Evolutionary conservation across 176 grass and related monocot species (phyloP).

Genomic region (Oryza punctata): DNA sequence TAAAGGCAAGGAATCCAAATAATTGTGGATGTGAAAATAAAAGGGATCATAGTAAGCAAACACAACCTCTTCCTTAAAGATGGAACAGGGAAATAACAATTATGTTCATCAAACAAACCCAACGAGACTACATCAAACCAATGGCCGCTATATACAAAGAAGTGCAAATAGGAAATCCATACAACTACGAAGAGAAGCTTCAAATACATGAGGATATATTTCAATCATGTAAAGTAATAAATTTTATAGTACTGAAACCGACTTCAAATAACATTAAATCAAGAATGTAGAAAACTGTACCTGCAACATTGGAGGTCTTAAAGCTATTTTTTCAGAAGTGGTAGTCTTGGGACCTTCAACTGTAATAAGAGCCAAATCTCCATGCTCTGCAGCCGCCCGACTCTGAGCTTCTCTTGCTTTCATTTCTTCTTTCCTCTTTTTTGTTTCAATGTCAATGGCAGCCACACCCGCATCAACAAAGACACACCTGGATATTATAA

Average conservation of each 20-base stretch:
- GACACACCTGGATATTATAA: slow-evolving; percentile 72
- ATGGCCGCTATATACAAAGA: background rate
- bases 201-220: slow-evolving; percentile 11
- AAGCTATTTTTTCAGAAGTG: slow-evolving; percentile 67
- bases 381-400: slow-evolving; percentile 69
- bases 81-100: background rate
- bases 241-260: slow-evolving; percentile 1
- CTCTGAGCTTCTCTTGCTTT: slow-evolving; percentile 92
- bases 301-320: slow-evolving; percentile 97
- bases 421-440: slow-evolving; percentile 96
- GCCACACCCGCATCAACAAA: slow-evolving; percentile 98
- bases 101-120: background rate
- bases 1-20: background rate
- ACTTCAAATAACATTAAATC: slow-evolving; percentile 1
- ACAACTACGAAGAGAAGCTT: background rate
- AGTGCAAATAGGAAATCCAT: slow-evolving; percentile 12
- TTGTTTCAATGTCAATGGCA: slow-evolving; percentile 89
- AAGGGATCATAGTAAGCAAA: background rate
- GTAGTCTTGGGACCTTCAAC: slow-evolving; percentile 76
- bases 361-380: slow-evolving; percentile 90
- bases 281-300: slow-evolving; percentile 42
- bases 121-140: slow-evolving; percentile 10
- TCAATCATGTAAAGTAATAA: background rate
- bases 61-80: background rate
- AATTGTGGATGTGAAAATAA: background rate